Conservation (phyloP, 208 protist species). For the Acanthamoeba royreba region DNA sequence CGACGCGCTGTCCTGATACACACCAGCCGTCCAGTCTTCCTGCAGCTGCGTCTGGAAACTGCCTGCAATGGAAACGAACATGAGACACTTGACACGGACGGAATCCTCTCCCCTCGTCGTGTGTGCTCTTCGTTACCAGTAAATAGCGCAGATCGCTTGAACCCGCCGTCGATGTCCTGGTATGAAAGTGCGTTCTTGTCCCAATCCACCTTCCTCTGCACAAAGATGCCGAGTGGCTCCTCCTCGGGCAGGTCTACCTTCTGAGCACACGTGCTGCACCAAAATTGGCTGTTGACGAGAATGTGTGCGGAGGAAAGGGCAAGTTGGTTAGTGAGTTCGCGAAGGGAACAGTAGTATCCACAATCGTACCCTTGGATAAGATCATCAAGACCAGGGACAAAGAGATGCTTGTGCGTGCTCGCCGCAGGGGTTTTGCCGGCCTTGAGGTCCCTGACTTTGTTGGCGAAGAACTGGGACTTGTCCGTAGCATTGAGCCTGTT, state of each 20-base stretch:
- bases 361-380: not conserved
- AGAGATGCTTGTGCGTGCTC: conserved; percentile 3
- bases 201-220: conserved; percentile 4
- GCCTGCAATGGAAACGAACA: not conserved
- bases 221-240: not conserved
- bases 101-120: too few relatives aligned
- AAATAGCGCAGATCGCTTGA: not conserved
- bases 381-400: conserved; percentile 12
- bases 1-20: not conserved
- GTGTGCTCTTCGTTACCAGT: not conserved
- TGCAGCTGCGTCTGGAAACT: not conserved
- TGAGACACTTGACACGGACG: too few relatives aligned
- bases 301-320: too few relatives aligned
- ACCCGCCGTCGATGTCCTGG: conserved; percentile 11
- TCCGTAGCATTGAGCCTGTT: not conserved
- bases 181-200: not conserved
- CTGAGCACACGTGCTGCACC: not conserved
- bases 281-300: not conserved
- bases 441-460: not conserved
- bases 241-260: not conserved
- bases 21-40: not conserved
- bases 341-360: too few relatives aligned
- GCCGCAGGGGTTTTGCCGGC: not conserved
- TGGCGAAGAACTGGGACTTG: conserved; percentile 41
- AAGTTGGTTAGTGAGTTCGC: too few relatives aligned